Evolutionary conservation across 2,329 filamentous ascomycete genomes (phyloP), one percentile per base, ranked within the genome.

Genomic region (Pyrenochaeta sp.): DNA sequence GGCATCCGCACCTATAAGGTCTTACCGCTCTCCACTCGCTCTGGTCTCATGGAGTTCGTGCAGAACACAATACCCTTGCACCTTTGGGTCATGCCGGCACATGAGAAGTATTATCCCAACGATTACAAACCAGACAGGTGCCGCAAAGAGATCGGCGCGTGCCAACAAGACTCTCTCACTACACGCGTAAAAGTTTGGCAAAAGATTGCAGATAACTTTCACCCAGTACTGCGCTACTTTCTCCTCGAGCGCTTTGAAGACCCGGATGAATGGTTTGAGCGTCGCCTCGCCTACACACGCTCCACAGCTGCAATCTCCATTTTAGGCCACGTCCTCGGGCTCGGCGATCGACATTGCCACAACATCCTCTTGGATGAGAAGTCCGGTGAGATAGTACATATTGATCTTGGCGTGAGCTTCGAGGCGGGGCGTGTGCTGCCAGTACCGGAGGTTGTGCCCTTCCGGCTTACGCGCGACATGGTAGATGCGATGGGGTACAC

Each of bases 1-100:
- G 91, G 90, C 8, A 96, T 99, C 72, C 86, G 96, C 56, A 98
- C 95, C 0, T 99, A 99, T 84, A 97, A 97, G 78, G 95, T 99
- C 6, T 83, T 99, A 2, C 95, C 95, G 0, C 82, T 99, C 42
- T 96, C 92, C 0, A 86, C 91, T 0, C 87, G 88, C 36, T 91
- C 93, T 1, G 96, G 96, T 2, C 87, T 99, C 50, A 98, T 99
- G 71, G 95, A 99, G 75, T 99, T 99, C 71, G 96, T 99, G 2
- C 89, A 91, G 9, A 90, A 98, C 77, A 98, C 95, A 0, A 89
- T 96, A 50, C 93, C 96, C 0, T 83, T 99, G 36, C 92, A 97
- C 72, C 92, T 97, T 62, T 98, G 92, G 74, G 83, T 99, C 49
- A 90, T 96, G 84, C 93, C 93, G 2, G 93, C 94, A 0, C 95